phyloP scores from a whole-genome alignment of 179 eudicot species.

The Pouteria campechiana region DNA sequence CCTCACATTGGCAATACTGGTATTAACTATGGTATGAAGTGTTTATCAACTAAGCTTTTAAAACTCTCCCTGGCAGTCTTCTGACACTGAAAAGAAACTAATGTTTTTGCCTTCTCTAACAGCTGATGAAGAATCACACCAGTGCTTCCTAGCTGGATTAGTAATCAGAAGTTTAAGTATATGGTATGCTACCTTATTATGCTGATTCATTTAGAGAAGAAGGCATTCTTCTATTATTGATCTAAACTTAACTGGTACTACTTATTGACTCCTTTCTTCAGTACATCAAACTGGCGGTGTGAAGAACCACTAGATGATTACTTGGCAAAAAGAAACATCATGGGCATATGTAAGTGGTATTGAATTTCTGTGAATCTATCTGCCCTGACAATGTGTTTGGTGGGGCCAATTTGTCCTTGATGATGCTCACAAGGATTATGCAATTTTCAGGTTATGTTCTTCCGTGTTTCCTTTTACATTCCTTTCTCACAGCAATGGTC shows the following conservation, averaged over 20 bases:
- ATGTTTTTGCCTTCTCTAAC: conserved; percentile 14
- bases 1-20: conserved; percentile 99
- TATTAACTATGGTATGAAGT: conserved; percentile 62
- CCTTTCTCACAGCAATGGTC: neutral
- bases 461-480: too few species aligned
- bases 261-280: conserved; percentile 7
- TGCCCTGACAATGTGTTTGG: too few species aligned
- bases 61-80: conserved; percentile 1
- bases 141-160: conserved; percentile 85
- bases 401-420: too few species aligned
- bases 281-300: conserved; percentile 93
- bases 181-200: conserved; percentile 30
- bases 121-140: conserved; percentile 89
- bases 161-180: conserved; percentile 90
- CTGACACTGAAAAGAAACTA: conserved; percentile 1
- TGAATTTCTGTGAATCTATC: too few species aligned
- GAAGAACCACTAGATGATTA: conserved; percentile 65
- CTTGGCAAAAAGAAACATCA: conserved; percentile 75
- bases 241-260: too few species aligned
- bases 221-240: too few species aligned
- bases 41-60: neutral
- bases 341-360: conserved; percentile 85
- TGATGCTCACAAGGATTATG: too few species aligned
- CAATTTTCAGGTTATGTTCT: too few species aligned
- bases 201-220: neutral